Evolutionary conservation across 441 rosid genomes (phyloP).

Genomic region (Arabidopsis lyrata): DNA sequence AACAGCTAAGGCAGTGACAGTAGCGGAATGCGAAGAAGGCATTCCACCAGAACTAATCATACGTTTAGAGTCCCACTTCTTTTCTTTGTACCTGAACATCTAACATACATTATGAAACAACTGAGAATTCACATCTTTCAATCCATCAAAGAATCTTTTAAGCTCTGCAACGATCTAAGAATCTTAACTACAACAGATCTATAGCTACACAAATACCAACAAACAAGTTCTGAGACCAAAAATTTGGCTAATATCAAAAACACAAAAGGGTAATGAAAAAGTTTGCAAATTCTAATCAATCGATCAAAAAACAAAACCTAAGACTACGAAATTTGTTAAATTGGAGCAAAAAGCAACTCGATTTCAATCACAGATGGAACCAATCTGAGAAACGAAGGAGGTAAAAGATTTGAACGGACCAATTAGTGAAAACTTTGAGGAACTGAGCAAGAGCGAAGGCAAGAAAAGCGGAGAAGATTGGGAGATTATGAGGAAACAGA

Average conservation of each 20-base stretch:
- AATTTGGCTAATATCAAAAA: neutral
- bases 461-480: conserved; percentile 85
- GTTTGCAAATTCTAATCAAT: neutral
- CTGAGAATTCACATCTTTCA: conserved; percentile 44
- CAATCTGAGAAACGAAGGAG: neutral
- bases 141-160: neutral
- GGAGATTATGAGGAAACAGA: conserved; percentile 69
- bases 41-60: conserved; percentile 94
- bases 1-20: conserved; percentile 86
- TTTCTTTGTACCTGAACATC: conserved; percentile 95
- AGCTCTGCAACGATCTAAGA: neutral
- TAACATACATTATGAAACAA: conserved; percentile 55
- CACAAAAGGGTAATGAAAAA: conserved; percentile 11
- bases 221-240: neutral
- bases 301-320: conserved; percentile 1
- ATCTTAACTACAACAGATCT: neutral
- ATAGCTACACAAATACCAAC: neutral
- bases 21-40: conserved; percentile 98
- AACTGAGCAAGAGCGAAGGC: conserved; percentile 93
- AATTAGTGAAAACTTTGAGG: conserved; percentile 94
- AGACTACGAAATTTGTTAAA: neutral
- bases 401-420: conserved; percentile 57
- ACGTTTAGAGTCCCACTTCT: conserved; percentile 93
- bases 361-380: conserved; percentile 23
- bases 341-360: neutral